Evolutionary conservation across 2,329 filamentous ascomycete species (phyloP), one percentile per base, ranked within the genome.

Genomic region (Aureobasidium uvarum): DNA sequence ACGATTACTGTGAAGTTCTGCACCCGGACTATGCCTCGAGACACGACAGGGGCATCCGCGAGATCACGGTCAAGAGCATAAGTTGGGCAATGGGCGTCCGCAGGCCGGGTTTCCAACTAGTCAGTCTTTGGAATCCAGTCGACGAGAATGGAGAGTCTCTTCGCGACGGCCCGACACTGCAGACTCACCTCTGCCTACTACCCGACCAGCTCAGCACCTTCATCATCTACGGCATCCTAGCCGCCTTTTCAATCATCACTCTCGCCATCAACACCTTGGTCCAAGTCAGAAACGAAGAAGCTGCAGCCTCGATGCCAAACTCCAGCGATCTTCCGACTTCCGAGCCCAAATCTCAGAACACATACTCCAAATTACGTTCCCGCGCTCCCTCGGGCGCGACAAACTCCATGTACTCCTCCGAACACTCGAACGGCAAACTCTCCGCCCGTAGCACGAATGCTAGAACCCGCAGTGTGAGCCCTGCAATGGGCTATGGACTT

Each of bases 81-180:
- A 96, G 89, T 72, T 96, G 94, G 92, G 92, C 92, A 20, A 98
- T 98, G 95, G 93, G 95, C 10, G 90, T 99, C 1, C 85, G 91
- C 0, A 88, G 85, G 6, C 95, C 95, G 0, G 95, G 92, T 0
- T 95, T 99, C 70, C 81, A 95, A 68, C 87, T 97, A 79, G 85
- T 92, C 46, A 96, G 92, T 74, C 81, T 99, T 65, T 97, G 92
- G 85, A 98, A 99, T 74, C 95, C 95, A 0, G 83, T 98, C 64
- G 89, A 93, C 71, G 79, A 78, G 14, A 66, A 69, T 18, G 76
- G 75, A 41, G 68, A 71, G 7, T 66, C 65, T 36, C 67, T 66
- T 3, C 45, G 64, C 10, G 71, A 70, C n/a, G 67, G 72, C 31
- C 75, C 76, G 4, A 97, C 94, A 0, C 78, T 96, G 3, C 91